Percentiles rank a stretch among this genome's conserved stretches.
phyloP scores from a whole-genome alignment of 768 basidiomycete genomes.

The Punctularia strigosozonata region DNA sequence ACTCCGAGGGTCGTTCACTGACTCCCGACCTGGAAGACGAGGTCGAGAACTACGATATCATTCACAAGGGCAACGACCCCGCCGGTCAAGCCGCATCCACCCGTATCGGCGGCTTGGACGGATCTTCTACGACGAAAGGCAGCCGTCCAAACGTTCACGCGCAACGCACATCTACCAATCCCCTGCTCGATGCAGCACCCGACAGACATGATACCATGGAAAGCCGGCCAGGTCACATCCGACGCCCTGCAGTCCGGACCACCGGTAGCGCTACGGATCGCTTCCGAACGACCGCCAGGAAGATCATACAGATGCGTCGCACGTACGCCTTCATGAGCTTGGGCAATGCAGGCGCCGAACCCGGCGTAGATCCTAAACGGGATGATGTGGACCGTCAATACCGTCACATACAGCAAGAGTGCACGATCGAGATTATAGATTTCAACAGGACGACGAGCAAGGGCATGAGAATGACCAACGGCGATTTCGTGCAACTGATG shows the following conservation, averaged over 20 bases:
- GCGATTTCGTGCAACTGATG: slow-evolving; percentile 48
- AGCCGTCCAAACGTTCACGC: neutral
- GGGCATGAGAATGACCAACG: slow-evolving; percentile 45
- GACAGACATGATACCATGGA: no score
- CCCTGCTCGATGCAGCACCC: neutral
- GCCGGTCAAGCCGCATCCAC: no score
- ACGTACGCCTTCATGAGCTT: slow-evolving; percentile 30
- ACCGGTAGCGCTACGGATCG: slow-evolving; percentile 29
- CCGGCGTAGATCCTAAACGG: slow-evolving; percentile 58
- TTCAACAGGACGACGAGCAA: slow-evolving; percentile 48
- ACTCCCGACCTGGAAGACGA: slow-evolving; percentile 52
- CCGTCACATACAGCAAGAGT: slow-evolving; percentile 46
- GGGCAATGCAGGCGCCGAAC: slow-evolving; percentile 51
- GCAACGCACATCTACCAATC: neutral
- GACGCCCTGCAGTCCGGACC: neutral
- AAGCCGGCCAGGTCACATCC: neutral
- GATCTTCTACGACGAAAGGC: no score
- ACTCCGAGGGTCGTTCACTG: slow-evolving; percentile 53
- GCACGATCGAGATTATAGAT: slow-evolving; percentile 55
- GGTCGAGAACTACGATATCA: no score
- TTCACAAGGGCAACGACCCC: no score
- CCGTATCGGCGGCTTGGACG: no score
- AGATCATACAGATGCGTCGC: slow-evolving; percentile 54
- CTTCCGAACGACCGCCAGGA: slow-evolving; percentile 45
- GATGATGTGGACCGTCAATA: slow-evolving; percentile 42